phyloP scores from a whole-genome alignment of 2,329 filamentous ascomycete species.

The Atkinsonella texensis region DNA sequence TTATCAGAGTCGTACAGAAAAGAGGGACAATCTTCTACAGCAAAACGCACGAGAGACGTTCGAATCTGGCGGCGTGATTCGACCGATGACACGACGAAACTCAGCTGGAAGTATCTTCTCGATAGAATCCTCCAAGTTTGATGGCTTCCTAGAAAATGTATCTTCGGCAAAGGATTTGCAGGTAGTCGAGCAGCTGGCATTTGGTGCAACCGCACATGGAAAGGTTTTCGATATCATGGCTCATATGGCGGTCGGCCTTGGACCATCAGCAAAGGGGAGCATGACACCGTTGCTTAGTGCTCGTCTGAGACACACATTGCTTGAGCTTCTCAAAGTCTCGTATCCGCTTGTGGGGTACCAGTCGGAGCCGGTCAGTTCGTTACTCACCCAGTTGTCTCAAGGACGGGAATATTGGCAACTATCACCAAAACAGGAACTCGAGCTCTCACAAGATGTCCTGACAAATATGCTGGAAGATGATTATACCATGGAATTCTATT shows the following conservation, averaged over 20 bases:
- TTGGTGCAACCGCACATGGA: constrained; percentile 35
- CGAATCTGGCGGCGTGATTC: constrained; percentile 31
- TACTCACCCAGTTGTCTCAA: constrained; percentile 51
- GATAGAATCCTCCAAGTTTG: constrained; percentile 47
- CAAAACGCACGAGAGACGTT: constrained; percentile 47
- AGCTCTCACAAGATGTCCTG: constrained; percentile 21
- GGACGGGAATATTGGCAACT: constrained; percentile 42
- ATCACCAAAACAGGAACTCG: constrained; percentile 23
- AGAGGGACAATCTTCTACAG: constrained; percentile 44
- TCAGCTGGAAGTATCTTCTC: constrained; percentile 51
- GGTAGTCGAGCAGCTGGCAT: constrained; percentile 37
- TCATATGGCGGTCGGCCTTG: constrained; percentile 35
- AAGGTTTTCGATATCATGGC: constrained; percentile 42
- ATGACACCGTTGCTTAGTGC: constrained; percentile 46
- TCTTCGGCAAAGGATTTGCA: constrained; percentile 39
- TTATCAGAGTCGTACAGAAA: constrained; percentile 49
- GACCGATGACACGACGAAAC: constrained; percentile 37
- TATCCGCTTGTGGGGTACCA: constrained; percentile 60
- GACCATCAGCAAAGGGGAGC: constrained; percentile 31
- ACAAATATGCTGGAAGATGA: constrained; percentile 24
- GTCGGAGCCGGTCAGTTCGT: constrained; percentile 53
- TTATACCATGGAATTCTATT: constrained; percentile 42
- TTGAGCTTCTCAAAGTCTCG: constrained; percentile 59
- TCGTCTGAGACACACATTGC: constrained; percentile 49
- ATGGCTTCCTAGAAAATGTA: constrained; percentile 41